phyloP scores from a whole-genome alignment of 2,329 filamentous ascomycete genomes.

The Paraphaeosphaeria minitans region DNA sequence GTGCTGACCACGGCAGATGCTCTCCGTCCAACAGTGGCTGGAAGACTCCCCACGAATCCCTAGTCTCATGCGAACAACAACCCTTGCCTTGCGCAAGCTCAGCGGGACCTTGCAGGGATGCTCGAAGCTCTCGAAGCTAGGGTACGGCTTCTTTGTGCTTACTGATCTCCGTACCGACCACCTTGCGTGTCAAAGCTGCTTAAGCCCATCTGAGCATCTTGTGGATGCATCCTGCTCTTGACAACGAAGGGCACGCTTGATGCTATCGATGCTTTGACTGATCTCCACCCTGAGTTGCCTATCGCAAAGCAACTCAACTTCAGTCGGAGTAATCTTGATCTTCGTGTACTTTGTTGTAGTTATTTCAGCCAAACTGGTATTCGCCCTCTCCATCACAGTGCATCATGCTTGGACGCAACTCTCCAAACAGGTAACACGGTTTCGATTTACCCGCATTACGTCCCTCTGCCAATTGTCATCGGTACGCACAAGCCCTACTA shows the following conservation, averaged over 20 bases:
- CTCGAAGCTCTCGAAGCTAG: no score
- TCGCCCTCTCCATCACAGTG: no score
- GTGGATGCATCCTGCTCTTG: background rate
- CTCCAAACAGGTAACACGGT: conserved; percentile 9
- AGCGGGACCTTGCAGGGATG: background rate
- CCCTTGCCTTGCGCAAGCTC: conserved; percentile 6
- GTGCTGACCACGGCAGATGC: conserved; percentile 1
- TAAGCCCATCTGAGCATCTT: background rate
- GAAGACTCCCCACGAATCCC: background rate
- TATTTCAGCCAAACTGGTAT: no score
- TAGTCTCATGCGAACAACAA: conserved; percentile 3
- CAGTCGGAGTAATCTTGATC: no score
- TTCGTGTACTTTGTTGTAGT: no score
- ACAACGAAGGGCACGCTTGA: background rate
- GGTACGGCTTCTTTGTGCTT: background rate
- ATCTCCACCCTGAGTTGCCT: no score
- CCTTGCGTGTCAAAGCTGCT: background rate
- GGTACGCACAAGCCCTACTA: conserved; percentile 10
- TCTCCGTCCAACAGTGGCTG: background rate
- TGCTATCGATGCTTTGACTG: no score
- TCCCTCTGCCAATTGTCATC: conserved; percentile 6
- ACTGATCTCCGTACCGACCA: background rate
- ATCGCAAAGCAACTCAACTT: no score
- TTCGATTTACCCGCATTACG: conserved; percentile 19
- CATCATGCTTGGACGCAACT: background rate